phyloP scores from a whole-genome alignment of 2,329 filamentous ascomycete genomes.

The Epichloe coenophiala region DNA sequence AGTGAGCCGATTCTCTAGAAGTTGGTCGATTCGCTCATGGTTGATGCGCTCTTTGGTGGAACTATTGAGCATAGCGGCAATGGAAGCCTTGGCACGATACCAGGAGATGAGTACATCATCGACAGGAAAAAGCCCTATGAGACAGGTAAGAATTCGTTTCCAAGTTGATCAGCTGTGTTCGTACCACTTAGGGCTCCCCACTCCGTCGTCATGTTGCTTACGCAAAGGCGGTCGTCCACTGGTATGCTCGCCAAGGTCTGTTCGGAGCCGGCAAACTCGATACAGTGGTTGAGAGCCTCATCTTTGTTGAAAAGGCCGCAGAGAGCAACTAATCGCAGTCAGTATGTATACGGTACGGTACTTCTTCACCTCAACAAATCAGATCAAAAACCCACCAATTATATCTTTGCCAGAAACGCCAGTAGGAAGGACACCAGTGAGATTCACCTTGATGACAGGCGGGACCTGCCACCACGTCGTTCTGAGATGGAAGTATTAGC shows the following conservation, averaged over 20 bases:
- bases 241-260: conserved; percentile 61
- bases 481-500: conserved; percentile 22
- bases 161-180: too few species aligned
- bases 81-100: conserved; percentile 65
- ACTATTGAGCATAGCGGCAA: conserved; percentile 42
- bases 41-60: conserved; percentile 47
- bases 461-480: conserved; percentile 83
- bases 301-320: conserved; percentile 79
- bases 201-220: conserved; percentile 64
- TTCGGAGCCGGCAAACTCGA: conserved; percentile 75
- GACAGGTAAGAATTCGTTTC: background rate
- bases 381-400: too few species aligned
- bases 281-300: conserved; percentile 79
- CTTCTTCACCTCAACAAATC: too few species aligned
- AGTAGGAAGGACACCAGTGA: conserved; percentile 59
- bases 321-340: conserved; percentile 58
- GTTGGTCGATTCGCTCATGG: conserved; percentile 58
- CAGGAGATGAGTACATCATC: conserved; percentile 59
- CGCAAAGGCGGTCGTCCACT: conserved; percentile 58
- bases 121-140: conserved; percentile 50
- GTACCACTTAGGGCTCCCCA: conserved; percentile 49
- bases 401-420: conserved; percentile 39
- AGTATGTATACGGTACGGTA: conserved; percentile 31
- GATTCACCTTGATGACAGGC: conserved; percentile 64
- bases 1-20: conserved; percentile 50